phyloP scores from a whole-genome alignment of 345 rosid species.

The Linum lewisii region DNA sequence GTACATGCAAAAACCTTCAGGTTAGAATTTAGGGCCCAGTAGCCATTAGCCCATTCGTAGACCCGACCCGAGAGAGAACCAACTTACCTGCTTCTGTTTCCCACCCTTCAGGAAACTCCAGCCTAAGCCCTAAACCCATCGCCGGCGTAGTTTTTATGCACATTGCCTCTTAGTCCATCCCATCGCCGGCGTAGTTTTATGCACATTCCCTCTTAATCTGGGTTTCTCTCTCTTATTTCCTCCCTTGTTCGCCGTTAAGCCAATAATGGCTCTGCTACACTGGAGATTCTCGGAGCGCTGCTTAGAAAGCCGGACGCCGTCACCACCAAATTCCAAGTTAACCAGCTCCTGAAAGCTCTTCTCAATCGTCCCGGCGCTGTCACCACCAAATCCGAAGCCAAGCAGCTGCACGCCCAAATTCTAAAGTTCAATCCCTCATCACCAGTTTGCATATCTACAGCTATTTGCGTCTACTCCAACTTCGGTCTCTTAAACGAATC shows the following conservation, averaged over 20 bases:
- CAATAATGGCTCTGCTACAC: not conserved
- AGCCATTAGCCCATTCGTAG: too few species aligned
- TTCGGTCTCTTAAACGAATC: conserved; percentile 44
- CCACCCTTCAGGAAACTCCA: too few species aligned
- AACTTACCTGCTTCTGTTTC: too few species aligned
- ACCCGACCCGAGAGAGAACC: too few species aligned
- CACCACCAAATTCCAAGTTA: not conserved
- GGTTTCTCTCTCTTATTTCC: too few species aligned
- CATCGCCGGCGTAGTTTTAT: too few species aligned
- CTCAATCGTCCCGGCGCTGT: conserved; percentile 28
- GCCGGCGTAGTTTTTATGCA: too few species aligned
- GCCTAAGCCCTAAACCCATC: too few species aligned
- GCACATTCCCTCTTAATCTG: too few species aligned
- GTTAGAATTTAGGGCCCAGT: too few species aligned
- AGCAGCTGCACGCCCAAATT: conserved; percentile 66
- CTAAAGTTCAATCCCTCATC: conserved; percentile 37
- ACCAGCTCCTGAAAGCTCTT: conserved; percentile 23
- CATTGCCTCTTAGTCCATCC: too few species aligned
- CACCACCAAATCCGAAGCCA: conserved; percentile 38
- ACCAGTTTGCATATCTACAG: conserved; percentile 23
- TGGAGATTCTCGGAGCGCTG: not conserved
- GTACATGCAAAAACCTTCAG: too few species aligned
- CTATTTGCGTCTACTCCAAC: conserved; percentile 56
- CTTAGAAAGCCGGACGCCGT: not conserved
- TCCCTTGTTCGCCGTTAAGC: not conserved